Percentiles rank a stretch among this genome's conserved stretches.
These are phyloP conservation scores for Pilasporangium apinafurcum DNA, from an alignment of 352 stramenopile species.

Conservation along the genomic window DNA sequence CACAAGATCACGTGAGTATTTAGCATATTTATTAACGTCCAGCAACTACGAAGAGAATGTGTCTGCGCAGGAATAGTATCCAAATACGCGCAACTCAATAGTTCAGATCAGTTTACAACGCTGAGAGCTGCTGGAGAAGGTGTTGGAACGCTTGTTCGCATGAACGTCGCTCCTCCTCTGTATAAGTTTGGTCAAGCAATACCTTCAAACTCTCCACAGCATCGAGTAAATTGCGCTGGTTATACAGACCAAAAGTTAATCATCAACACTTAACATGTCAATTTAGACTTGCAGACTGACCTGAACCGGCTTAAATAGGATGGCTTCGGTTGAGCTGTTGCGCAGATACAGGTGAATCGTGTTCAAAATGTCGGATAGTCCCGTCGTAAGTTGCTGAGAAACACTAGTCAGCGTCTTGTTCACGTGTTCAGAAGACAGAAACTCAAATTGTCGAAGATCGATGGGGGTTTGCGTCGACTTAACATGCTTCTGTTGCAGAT, in stretches of 20 bases:
- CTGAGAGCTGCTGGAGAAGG: constrained; percentile 39
- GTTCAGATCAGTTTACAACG: constrained; percentile 29
- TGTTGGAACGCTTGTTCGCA: constrained; percentile 30
- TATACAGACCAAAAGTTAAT: constrained; percentile 2
- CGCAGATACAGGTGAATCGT: constrained; percentile 71
- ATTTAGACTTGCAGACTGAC: no score
- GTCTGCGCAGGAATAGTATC: neutral
- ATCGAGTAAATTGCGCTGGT: constrained; percentile 59
- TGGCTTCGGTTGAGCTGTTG: constrained; percentile 75
- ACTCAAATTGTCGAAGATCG: constrained; percentile 39
- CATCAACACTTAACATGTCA: no score
- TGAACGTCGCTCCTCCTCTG: constrained; percentile 28
- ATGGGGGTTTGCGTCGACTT: constrained; percentile 13
- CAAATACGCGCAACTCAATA: no score
- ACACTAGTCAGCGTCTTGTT: constrained; percentile 37
- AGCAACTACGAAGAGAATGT: constrained; percentile 8
- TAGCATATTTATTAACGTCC: constrained; percentile 27
- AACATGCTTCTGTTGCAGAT: constrained; percentile 29
- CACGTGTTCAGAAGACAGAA: constrained; percentile 32
- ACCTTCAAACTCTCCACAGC: constrained; percentile 53
- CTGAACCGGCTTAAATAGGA: constrained; percentile 82
- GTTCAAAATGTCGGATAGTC: constrained; percentile 31
- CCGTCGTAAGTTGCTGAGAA: constrained; percentile 27
- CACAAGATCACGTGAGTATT: constrained; percentile 17
- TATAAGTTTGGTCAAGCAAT: constrained; percentile 58